Conservation (phyloP, 2,329 filamentous ascomycete species). For the Aspergillus bombycis region DNA sequence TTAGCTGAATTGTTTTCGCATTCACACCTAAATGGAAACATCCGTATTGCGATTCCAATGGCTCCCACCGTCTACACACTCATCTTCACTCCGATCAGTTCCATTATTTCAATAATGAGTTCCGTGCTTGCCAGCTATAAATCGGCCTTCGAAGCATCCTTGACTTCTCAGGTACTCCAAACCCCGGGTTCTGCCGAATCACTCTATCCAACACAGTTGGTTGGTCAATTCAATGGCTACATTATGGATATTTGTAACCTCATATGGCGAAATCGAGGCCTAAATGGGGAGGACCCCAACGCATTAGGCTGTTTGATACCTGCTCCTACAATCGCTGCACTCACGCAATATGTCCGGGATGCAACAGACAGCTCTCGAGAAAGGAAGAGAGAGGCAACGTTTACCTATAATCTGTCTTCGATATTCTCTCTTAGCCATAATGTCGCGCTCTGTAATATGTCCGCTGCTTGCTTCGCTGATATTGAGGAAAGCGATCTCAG, state of each 20-base stretch:
- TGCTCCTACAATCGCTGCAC: conserved; percentile 45
- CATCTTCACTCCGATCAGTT: conserved; percentile 66
- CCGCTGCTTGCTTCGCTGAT: conserved; percentile 51
- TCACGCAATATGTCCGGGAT: conserved; percentile 47
- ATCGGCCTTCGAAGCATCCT: conserved; percentile 69
- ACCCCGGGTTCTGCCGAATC: conserved; percentile 34
- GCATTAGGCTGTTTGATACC: conserved; percentile 58
- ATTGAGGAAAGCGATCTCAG: conserved; percentile 47
- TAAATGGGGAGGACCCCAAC: conserved; percentile 66
- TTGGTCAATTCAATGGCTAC: conserved; percentile 77
- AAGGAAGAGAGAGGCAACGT: conserved; percentile 33
- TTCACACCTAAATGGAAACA: conserved; percentile 52
- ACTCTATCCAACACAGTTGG: conserved; percentile 62
- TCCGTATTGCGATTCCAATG: conserved; percentile 71
- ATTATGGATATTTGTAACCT: conserved; percentile 87
- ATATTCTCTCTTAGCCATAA: conserved; percentile 55
- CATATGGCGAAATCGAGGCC: conserved; percentile 75
- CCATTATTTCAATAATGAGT: conserved; percentile 69
- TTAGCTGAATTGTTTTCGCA: conserved; percentile 61
- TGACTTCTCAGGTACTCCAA: conserved; percentile 41
- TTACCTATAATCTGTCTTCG: conserved; percentile 40
- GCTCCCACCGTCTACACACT: conserved; percentile 71
- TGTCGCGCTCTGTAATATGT: conserved; percentile 48
- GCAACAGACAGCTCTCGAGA: conserved; percentile 39
- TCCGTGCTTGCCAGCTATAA: conserved; percentile 74